These are phyloP conservation scores for Thalassiosira oceanica DNA, from an alignment of 352 stramenopile genomes.

Conservation along the genomic window DNA sequence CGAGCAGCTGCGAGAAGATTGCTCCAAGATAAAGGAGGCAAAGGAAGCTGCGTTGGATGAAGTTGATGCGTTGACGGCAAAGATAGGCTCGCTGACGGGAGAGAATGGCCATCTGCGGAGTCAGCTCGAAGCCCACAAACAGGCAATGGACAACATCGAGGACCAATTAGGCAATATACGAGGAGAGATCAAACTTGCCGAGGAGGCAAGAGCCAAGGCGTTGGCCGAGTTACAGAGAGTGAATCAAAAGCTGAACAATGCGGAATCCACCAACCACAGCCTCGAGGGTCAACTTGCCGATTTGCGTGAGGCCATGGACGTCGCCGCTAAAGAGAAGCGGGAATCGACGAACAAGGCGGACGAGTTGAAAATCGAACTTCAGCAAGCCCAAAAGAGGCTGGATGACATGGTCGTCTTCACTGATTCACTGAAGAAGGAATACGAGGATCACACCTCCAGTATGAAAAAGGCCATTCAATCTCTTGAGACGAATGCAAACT, in stretches of 20 bases:
- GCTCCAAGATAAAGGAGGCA: background rate
- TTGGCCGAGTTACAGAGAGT: constrained; percentile 4
- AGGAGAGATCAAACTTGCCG: no score
- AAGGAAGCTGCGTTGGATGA: background rate
- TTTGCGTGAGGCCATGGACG: constrained; percentile 8
- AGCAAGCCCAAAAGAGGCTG: background rate
- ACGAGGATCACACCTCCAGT: constrained; percentile 21
- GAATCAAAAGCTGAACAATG: background rate
- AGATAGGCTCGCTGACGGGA: background rate
- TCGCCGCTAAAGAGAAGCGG: constrained; percentile 9
- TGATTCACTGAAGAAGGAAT: constrained; percentile 33
- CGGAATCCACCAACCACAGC: background rate
- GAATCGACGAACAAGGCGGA: no score
- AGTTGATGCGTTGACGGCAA: background rate
- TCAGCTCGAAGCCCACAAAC: constrained; percentile 3
- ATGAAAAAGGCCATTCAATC: constrained; percentile 35
- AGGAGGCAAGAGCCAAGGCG: no score
- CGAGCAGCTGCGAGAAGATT: constrained; percentile 3
- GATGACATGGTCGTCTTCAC: constrained; percentile 24
- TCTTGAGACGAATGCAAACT: constrained; percentile 29
- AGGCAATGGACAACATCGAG: constrained; percentile 5
- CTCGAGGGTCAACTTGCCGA: constrained; percentile 1
- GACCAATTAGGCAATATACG: constrained; percentile 6
- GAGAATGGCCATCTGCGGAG: constrained; percentile 2
- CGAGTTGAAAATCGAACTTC: background rate